Evolutionary conservation across 352 stramenopile species (phyloP).

Genomic region (Globisporangium orthogonon): DNA sequence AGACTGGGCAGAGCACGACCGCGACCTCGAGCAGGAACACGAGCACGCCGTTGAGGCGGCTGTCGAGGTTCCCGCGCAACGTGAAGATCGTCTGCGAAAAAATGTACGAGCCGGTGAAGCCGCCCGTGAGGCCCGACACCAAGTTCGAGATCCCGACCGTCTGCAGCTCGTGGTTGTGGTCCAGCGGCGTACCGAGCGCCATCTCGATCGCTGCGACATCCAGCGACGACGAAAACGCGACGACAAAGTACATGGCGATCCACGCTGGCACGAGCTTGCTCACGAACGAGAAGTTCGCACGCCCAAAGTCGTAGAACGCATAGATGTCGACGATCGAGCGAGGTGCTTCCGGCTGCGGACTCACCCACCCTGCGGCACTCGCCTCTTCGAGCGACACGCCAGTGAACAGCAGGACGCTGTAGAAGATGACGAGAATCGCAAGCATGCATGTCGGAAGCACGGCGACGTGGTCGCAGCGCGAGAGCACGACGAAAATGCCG

Average conservation of each 20-base stretch:
- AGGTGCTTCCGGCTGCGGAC: conserved; percentile 50
- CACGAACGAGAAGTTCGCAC: conserved; percentile 54
- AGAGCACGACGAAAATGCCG: conserved; percentile 79
- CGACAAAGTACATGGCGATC: conserved; percentile 97
- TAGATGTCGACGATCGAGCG: conserved; percentile 73
- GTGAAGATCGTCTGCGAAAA: conserved; percentile 96
- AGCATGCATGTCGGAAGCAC: conserved; percentile 90
- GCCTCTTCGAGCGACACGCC: conserved; percentile 84
- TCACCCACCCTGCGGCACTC: conserved; percentile 90
- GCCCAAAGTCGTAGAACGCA: conserved; percentile 65
- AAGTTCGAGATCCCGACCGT: conserved; percentile 96
- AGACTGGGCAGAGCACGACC: conserved; percentile 87
- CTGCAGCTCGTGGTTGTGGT: conserved; percentile 95
- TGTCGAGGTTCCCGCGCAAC: conserved; percentile 70
- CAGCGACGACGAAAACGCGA: conserved; percentile 96
- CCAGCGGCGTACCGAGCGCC: conserved; percentile 89
- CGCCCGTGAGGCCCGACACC: conserved; percentile 92
- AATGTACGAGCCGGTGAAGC: conserved; percentile 99
- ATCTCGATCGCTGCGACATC: conserved; percentile 98
- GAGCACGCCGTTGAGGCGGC: conserved; percentile 59
- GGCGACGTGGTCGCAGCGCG: conserved; percentile 73
- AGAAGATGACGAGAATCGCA: conserved; percentile 75
- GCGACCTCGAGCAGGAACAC: conserved; percentile 74
- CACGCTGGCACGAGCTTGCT: conserved; percentile 83
- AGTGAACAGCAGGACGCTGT: conserved; percentile 68